Evolutionary conservation across 176 grass and related monocot genomes (phyloP), one percentile per base, ranked within the genome.

Genomic region (Canna indica): DNA sequence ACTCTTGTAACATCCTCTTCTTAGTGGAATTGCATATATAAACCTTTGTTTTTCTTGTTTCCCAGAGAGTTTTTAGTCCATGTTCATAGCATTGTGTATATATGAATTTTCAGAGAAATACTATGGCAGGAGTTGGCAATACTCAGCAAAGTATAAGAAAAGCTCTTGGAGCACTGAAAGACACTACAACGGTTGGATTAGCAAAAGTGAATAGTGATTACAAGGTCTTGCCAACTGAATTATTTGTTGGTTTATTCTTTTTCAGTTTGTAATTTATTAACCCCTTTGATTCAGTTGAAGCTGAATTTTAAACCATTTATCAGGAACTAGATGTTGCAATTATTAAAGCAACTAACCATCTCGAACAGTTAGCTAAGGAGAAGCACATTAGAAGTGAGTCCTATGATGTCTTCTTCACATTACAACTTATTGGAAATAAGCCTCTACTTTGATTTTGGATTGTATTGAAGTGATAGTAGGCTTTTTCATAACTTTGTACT

Each of bases 191-290:
- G 36, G 73, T 75, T 65, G 73, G 73, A 48, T 52, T 75, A 28
- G 73, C 60, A 66, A 75, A 75, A 75, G 73, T 75, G 38, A 64
- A 75, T 57, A 75, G 73, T 75, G 58, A 64, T 47, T 75, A 75
- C 59, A 75, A 75, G 73, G 73, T 75, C 4, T 45, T 31, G n/a
- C 60, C 12, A 41, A 60, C 52, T 41, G 35, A 12, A 16, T 59
- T 59, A 48, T 7, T 30, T 64, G 22, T 65, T 28, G 7, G 24
- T 34, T 32, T 66, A 32, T 65, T n/a, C 12, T 30, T 26, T 28
- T n/a, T 50, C 1, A 35, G 20, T 57, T 16, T 57, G 26, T 29
- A 48, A 28, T 48, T 3, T 12, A 17, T 47, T 6, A 1, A 20
- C 3, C 18, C 68, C 10, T 47, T 13, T 70, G 6, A 15, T 14